Base-by-base conservation (phyloP, 1,139 yeast genomes). In the Blastobotrys serpentis region DNA sequence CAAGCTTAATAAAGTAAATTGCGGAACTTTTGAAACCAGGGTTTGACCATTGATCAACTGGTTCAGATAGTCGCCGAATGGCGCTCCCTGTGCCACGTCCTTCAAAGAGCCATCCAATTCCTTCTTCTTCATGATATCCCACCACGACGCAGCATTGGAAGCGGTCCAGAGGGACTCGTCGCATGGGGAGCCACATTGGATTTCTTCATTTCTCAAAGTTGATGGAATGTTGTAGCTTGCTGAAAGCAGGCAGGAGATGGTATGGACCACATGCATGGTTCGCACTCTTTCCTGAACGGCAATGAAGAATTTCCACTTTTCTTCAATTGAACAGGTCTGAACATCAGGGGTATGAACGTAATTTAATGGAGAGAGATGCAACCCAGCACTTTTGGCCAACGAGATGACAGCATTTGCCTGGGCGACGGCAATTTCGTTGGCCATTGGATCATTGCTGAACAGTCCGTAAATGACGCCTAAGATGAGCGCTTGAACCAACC, bases 401-500 rank as follows among this genome's bases (percentile, higher is more conserved):
- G 90, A 86, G 46, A 86, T 84, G 69, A 89, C 79, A 0, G 92
- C 84, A 55, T 81, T 80, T 56, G 88, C 76, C 62, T 87, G 95
- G 43, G 88, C 77, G 2, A 84, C 75, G 46, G 94, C 86, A 42
- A 84, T 76, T 52, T 84, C 86, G 16, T 84, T 79, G 67, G 87
- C 85, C 44, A 81, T 78, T 1, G 73, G 65, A 61, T 87, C 95
- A 62, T 85, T 85, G 61, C 85, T 81, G 65, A 89, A 87, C 68
- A 88, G 79, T 7, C 94, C 89, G 55, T 87, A 81, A 59, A 87
- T 84, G 43, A 88, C 86, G 54, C 88, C 86, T 48, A 90, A 72
- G 4, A 87, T 82, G 64, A 87, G 76, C 46, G 94, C 81, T 65
- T 90, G 98, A 46, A 88, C 86, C n/a, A 89, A 77, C 88, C 92